These are phyloP conservation scores for Fusarium illudens DNA, from an alignment of 2,329 filamentous ascomycete species.

Conservation along the genomic window DNA sequence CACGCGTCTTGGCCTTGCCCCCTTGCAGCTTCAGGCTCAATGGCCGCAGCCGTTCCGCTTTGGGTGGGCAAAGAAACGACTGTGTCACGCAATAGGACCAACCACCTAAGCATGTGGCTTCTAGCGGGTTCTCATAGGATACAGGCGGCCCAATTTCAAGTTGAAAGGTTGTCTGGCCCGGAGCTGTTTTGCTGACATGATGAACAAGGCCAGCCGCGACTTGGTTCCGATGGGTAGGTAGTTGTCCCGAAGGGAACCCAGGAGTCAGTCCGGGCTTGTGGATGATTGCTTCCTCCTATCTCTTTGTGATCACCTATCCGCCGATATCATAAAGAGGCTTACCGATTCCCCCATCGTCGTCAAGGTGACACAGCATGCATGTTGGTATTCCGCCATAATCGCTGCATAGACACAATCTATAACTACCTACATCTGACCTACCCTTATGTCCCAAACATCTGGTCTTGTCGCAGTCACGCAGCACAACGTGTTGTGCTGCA, in stretches of 20 bases:
- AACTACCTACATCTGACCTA: not conserved
- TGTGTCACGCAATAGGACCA: not conserved
- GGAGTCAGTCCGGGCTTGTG: not conserved
- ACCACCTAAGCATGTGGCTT: slow-evolving; percentile 19
- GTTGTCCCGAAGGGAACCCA: not conserved
- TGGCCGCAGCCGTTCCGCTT: not conserved
- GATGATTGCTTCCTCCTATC: not conserved
- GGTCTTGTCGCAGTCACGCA: slow-evolving; percentile 13
- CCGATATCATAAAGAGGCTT: not conserved
- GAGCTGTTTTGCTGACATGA: not conserved
- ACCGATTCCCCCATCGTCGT: not conserved
- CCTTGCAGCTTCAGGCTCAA: not conserved
- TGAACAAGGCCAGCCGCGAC: not conserved
- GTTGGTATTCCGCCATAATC: not conserved
- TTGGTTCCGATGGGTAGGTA: not conserved
- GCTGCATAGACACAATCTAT: slow-evolving; percentile 9
- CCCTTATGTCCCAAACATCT: not conserved
- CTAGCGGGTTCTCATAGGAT: slow-evolving; percentile 1
- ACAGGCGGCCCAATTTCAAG: not conserved
- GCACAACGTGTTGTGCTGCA: slow-evolving; percentile 4
- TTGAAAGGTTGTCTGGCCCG: not conserved
- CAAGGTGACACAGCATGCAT: slow-evolving; percentile 7
- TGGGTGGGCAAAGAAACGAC: not conserved
- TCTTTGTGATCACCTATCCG: not conserved
- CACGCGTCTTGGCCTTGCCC: not conserved